Base-by-base conservation (phyloP, 305 asterid genomes). In the Petunia hybrid region DNA sequence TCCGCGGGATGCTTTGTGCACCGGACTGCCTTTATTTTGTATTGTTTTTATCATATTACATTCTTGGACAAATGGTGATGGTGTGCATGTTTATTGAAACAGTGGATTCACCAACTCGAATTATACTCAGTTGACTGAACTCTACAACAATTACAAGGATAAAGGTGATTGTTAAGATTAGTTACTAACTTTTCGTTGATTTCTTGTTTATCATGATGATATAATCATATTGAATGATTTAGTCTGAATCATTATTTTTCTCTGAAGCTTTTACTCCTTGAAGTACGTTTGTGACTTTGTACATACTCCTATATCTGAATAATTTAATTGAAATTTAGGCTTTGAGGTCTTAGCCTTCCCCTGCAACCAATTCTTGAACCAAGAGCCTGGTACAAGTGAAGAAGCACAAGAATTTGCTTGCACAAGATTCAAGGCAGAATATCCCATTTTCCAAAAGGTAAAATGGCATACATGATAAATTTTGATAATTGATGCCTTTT, bases 341-440 rank as follows among this genome's bases (percentile, higher is more conserved):
- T 91, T 96, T 41, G 98, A 94, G 90, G 87, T 96, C 82, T 85
- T 94, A 92, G 99, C 97, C 31, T 96, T 96, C 77, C 99, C 99
- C 0, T 94, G 98, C 90, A 96, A 96, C 76, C 99, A 96, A 82
- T 96, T 96, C 91, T 79, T 94, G 91, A 67, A 87, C 82, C 99
- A 94, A 91, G 98, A 96, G 83, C 98, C 98, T 2, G 96, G 97
- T 35, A 62, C 97, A 62, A 93, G 98, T 80, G 85, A 91, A 87
- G 96, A 93, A 55, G 96, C 93, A 0, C 90, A 91, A 56, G 89
- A 92, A 78, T 96, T 96, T 84, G 98, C 98, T 80, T 96, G 99
- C 85, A 87, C 92, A 4, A 88, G 97, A 86, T 96, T 91, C 89
- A 96, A 89, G 81, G 98, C 98, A 51, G 97, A 93, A 89, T 96